phyloP scores from a whole-genome alignment of 768 basidiomycete genomes.

The Leccinellum rugosiceps region DNA sequence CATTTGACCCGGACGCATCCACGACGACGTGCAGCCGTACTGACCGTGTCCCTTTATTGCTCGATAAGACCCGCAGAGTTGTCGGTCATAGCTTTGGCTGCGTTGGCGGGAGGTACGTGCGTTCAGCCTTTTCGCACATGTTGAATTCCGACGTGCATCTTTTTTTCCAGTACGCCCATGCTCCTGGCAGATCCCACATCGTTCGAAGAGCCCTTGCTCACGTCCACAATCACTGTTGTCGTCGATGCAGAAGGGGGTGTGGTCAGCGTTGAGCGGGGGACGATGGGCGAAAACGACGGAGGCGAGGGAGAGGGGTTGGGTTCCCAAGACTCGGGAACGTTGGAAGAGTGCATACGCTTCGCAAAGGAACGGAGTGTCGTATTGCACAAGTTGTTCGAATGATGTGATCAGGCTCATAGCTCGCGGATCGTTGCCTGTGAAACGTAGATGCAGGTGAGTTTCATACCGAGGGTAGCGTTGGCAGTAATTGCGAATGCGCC shows the following conservation, averaged over 20 bases:
- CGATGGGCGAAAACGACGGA: constrained; percentile 18
- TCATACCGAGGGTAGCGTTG: neutral
- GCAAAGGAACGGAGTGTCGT: constrained; percentile 23
- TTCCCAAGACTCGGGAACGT: neutral
- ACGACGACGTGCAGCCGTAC: constrained; percentile 61
- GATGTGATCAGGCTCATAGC: neutral
- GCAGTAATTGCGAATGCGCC: neutral
- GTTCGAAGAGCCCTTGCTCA: constrained; percentile 86
- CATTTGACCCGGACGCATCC: constrained; percentile 63
- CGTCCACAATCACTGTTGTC: constrained; percentile 64
- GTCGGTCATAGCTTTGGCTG: constrained; percentile 26
- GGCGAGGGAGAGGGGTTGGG: constrained; percentile 8
- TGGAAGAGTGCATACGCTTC: constrained; percentile 17
- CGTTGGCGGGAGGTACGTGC: constrained; percentile 21
- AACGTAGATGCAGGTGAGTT: neutral
- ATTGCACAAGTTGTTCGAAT: constrained; percentile 24
- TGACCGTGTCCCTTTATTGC: constrained; percentile 41
- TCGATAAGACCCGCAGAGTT: constrained; percentile 27
- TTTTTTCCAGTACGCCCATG: constrained; percentile 33
- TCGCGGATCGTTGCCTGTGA: neutral
- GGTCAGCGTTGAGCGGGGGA: constrained; percentile 22
- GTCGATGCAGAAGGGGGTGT: constrained; percentile 40
- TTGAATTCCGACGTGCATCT: neutral
- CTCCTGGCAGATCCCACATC: constrained; percentile 82
- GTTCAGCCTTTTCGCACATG: neutral